Conservation (phyloP, 148 eudicot genomes). For the Rhododendron mucronatum region DNA sequence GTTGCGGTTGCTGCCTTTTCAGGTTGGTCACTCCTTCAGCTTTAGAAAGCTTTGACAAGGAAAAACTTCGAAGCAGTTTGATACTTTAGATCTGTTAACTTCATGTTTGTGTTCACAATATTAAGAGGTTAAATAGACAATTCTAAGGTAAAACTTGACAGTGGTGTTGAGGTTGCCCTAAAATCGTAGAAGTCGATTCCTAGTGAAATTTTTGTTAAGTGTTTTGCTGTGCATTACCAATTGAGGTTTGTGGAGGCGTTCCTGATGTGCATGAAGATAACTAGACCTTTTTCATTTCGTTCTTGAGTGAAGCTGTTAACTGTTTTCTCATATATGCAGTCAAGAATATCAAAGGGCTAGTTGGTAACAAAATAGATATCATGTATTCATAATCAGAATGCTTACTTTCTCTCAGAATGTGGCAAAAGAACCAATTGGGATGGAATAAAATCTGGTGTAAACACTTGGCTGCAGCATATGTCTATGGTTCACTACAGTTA, state of each 20-base stretch:
- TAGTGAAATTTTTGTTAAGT: background rate
- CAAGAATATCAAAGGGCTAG: background rate
- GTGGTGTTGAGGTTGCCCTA: background rate
- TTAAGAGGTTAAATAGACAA: background rate
- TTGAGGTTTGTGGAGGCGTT: background rate
- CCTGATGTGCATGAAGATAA: background rate
- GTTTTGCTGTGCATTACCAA: background rate
- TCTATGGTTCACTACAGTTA: background rate
- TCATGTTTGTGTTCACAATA: background rate
- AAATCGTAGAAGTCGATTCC: background rate
- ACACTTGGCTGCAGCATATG: background rate
- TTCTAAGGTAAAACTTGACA: background rate
- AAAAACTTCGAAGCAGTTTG: background rate
- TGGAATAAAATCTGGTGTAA: background rate
- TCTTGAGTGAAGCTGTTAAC: background rate
- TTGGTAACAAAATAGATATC: background rate
- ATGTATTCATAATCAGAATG: background rate
- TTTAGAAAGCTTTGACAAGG: background rate
- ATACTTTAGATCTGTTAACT: background rate
- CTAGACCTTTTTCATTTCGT: background rate
- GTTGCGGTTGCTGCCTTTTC: constrained; percentile 85
- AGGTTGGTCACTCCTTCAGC: constrained; percentile 39
- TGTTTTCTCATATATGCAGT: background rate
- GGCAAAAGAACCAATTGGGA: background rate
- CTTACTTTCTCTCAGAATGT: background rate